A percentile compares a stretch with the other conserved stretches of the same genome.
Evolutionary conservation across 202 grass and related monocot species (phyloP).

Genomic region (Zizania palustris): DNA sequence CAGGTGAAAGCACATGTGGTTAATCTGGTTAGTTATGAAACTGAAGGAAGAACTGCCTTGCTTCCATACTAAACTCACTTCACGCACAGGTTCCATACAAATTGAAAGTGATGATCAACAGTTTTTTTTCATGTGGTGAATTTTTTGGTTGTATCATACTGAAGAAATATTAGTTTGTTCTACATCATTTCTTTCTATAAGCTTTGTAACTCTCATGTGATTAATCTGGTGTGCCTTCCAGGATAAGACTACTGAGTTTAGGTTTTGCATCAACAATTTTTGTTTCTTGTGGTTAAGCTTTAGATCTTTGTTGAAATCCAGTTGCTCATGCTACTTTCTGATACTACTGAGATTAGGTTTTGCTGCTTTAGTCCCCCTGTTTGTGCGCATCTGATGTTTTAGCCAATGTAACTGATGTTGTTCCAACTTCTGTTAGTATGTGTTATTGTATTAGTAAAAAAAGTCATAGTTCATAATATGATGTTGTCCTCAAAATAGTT

Average conservation of each 20-base stretch:
- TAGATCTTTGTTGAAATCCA: conserved; percentile 29
- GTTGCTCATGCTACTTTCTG: neutral
- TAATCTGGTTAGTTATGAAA: conserved; percentile 83
- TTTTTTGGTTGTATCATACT: neutral
- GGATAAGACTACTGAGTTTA: conserved; percentile 65
- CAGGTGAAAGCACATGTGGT: conserved; percentile 83
- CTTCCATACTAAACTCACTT: conserved; percentile 32
- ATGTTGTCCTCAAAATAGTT: conserved; percentile 23
- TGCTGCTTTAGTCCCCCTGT: conserved; percentile 2
- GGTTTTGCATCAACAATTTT: too few relatives aligned
- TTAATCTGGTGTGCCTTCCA: conserved; percentile 44
- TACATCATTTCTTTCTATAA: conserved; percentile 11
- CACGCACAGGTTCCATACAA: too few relatives aligned
- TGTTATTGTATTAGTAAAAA: conserved; percentile 8
- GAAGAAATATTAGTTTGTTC: conserved; percentile 20
- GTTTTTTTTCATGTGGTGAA: conserved; percentile 36
- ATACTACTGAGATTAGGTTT: neutral
- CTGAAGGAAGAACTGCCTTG: conserved; percentile 32
- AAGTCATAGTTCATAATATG: conserved; percentile 10
- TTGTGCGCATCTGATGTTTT: neutral
- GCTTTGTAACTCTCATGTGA: conserved; percentile 6
- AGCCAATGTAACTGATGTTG: neutral
- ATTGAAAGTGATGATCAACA: conserved; percentile 62
- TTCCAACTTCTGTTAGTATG: neutral
- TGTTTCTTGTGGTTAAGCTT: conserved; percentile 97